phyloP scores from a whole-genome alignment of 1,284 basidiomycete genomes.

The Rhodotorula sp. region DNA sequence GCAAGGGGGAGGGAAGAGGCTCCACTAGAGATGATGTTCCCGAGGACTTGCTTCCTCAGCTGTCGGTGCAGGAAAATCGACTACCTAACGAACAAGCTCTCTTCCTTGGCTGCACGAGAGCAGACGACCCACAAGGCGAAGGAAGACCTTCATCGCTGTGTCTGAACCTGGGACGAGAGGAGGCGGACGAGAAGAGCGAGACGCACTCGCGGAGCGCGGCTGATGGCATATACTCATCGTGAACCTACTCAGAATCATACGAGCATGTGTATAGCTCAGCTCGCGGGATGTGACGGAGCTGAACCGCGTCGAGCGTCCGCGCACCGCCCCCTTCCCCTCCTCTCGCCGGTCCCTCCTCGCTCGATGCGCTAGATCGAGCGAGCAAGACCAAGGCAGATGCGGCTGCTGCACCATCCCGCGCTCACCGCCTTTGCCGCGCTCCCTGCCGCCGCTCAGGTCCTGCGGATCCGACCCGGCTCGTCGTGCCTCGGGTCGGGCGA shows the following conservation, averaged over 20 bases:
- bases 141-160: neutral
- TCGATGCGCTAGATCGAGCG: neutral
- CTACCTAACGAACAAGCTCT: too few species aligned
- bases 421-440: neutral
- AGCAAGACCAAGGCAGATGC: neutral
- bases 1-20: too few species aligned
- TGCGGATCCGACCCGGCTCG: neutral
- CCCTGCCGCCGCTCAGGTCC: conserved; percentile 7
- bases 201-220: neutral
- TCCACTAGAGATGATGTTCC: too few species aligned
- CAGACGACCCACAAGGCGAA: too few species aligned
- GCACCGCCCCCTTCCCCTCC: neutral
- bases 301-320: neutral
- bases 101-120: too few species aligned
- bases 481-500: conserved; percentile 30
- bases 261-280: too few species aligned
- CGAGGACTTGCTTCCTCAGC: too few species aligned
- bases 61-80: too few species aligned
- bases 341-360: neutral
- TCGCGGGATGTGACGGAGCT: neutral
- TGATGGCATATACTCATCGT: too few species aligned
- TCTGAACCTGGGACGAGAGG: neutral
- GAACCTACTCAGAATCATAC: too few species aligned
- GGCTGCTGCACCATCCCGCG: neutral
- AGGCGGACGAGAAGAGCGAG: neutral